Evolutionary conservation across 306 rosid species (phyloP).

Genomic region (Lathyrus oleraceus): DNA sequence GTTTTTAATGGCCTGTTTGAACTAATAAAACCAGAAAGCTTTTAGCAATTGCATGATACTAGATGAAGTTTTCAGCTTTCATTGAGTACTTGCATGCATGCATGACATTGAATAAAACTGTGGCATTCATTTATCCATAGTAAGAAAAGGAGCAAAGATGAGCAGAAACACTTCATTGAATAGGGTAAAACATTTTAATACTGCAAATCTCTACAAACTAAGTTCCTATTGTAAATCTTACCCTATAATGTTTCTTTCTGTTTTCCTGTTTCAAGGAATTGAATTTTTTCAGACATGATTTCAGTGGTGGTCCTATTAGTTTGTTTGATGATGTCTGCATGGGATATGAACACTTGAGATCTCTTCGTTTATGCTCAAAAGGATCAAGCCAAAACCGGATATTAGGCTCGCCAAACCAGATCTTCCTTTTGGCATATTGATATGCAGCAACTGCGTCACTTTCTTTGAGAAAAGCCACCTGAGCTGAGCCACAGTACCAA

Average conservation of each 20-base stretch:
- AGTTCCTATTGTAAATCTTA: constrained; percentile 45
- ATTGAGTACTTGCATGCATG: too few species aligned
- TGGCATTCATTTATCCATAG: background rate
- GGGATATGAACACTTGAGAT: constrained; percentile 9
- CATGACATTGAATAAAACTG: too few species aligned
- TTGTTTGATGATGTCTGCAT: constrained; percentile 26
- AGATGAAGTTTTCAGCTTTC: background rate
- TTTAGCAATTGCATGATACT: background rate
- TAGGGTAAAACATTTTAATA: background rate
- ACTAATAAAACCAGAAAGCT: background rate
- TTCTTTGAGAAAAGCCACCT: constrained; percentile 37
- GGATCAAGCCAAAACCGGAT: constrained; percentile 45
- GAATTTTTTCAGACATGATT: constrained; percentile 40
- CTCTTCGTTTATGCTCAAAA: constrained; percentile 31
- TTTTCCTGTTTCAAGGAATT: constrained; percentile 27
- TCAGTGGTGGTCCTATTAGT: constrained; percentile 36
- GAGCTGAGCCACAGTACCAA: constrained; percentile 31
- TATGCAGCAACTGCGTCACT: constrained; percentile 44
- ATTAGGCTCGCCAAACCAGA: constrained; percentile 32
- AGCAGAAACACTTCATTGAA: background rate
- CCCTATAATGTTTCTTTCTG: constrained; percentile 37
- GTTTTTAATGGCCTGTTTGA: too few species aligned
- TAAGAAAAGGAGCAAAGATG: constrained; percentile 1
- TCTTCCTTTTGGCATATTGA: constrained; percentile 41
- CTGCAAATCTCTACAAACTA: constrained; percentile 21